phyloP scores from a whole-genome alignment of 495 filamentous ascomycete species.

The Aspergillus diversus region DNA sequence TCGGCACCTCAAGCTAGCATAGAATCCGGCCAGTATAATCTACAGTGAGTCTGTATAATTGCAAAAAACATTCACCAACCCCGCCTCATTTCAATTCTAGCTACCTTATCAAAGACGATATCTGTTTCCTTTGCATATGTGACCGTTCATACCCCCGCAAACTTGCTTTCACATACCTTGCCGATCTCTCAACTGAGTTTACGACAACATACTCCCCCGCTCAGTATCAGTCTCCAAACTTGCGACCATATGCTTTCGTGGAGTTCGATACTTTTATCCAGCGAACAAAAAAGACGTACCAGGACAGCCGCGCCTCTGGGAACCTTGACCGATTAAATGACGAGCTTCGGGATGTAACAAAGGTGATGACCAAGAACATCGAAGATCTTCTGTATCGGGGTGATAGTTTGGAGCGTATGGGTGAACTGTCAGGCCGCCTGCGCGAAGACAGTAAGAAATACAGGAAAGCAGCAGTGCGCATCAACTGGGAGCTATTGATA shows the following conservation, averaged over 20 bases:
- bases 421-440: conserved; percentile 83
- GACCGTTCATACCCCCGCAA: conserved; percentile 95
- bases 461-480: conserved; percentile 85
- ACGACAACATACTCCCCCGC: conserved; percentile 74
- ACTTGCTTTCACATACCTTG: conserved; percentile 97
- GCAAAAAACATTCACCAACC: conserved; percentile 3
- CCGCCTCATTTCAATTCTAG: conserved; percentile 41
- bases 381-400: conserved; percentile 96
- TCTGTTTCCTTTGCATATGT: conserved; percentile 92
- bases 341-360: conserved; percentile 95
- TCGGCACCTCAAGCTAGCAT: conserved; percentile 91
- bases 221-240: conserved; percentile 71
- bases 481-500: conserved; percentile 96
- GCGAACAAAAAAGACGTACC: conserved; percentile 91
- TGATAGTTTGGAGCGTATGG: conserved; percentile 95
- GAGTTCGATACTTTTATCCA: conserved; percentile 98
- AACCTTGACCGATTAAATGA: conserved; percentile 92
- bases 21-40: conserved; percentile 79
- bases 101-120: conserved; percentile 79
- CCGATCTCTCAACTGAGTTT: conserved; percentile 90
- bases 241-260: conserved; percentile 94
- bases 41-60: conserved; percentile 68
- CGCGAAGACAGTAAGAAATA: conserved; percentile 95
- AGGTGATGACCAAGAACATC: conserved; percentile 99
- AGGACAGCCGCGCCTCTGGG: conserved; percentile 82